Percentiles rank a stretch among this genome's conserved stretches.
Evolutionary conservation across 192 early-diverging fungal species (phyloP).

Genomic region (Kickxella alabastrina): DNA sequence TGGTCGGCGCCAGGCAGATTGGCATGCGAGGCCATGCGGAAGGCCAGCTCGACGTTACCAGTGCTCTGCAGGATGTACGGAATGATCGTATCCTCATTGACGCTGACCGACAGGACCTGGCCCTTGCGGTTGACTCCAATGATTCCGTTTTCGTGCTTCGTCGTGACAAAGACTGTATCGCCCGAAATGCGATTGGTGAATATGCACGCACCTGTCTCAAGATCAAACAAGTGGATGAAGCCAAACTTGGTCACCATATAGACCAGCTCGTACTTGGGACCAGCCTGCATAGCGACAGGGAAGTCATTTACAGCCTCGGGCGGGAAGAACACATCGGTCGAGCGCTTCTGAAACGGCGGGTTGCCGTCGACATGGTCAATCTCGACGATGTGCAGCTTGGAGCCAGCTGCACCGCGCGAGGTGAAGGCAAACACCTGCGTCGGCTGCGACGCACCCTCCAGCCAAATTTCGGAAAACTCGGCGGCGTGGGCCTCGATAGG

Average conservation of each 20-base stretch:
- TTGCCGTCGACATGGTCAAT: conserved; percentile 93
- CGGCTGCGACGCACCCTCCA: conserved; percentile 71
- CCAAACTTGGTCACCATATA: conserved; percentile 98
- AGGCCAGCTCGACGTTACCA: conserved; percentile 84
- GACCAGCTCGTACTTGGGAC: conserved; percentile 89
- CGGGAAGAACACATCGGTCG: conserved; percentile 95
- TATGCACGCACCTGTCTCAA: conserved; percentile 90
- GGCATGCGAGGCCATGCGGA: conserved; percentile 83
- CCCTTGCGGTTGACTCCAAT: conserved; percentile 96
- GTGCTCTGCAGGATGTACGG: conserved; percentile 84
- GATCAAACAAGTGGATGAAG: conserved; percentile 95
- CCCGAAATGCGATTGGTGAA: conserved; percentile 98
- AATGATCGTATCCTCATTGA: conserved; percentile 88
- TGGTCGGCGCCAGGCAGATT: conserved; percentile 91
- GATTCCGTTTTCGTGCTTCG: conserved; percentile 86
- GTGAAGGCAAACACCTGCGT: conserved; percentile 94
- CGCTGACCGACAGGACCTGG: conserved; percentile 87
- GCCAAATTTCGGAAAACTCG: conserved; percentile 84
- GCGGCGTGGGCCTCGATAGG: conserved; percentile 95
- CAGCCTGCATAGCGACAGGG: conserved; percentile 95
- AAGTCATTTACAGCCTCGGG: conserved; percentile 92
- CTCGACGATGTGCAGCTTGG: conserved; percentile 95
- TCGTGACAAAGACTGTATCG: conserved; percentile 98
- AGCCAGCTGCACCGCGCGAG: conserved; percentile 70
- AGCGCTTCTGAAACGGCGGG: conserved; percentile 82